Conservation (phyloP, 768 basidiomycete genomes). For the Cantharellus cinnabarinus region DNA sequence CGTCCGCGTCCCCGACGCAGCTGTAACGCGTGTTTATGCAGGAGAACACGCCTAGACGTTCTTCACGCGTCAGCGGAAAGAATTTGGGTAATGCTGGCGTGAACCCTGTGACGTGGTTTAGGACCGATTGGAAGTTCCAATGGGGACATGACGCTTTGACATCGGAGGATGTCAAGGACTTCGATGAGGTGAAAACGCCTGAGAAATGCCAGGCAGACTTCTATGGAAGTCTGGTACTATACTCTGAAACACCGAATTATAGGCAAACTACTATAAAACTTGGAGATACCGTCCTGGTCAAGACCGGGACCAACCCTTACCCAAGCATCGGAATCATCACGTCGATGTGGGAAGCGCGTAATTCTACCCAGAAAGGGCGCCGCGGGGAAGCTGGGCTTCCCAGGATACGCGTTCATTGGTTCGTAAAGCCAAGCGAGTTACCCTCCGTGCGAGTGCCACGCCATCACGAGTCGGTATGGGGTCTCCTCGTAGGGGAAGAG, state of each 20-base stretch:
- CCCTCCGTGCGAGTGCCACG: slow-evolving; percentile 38
- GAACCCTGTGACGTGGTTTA: not conserved
- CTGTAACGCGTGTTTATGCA: not conserved
- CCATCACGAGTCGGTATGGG: slow-evolving; percentile 35
- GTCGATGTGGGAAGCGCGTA: slow-evolving; percentile 41
- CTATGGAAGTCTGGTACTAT: not conserved
- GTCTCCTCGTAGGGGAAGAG: not conserved
- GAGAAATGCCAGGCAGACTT: not conserved
- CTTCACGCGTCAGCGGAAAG: not conserved
- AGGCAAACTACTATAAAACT: slow-evolving; percentile 12
- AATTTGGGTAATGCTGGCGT: not conserved
- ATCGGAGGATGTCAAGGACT: not conserved
- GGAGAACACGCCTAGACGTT: not conserved
- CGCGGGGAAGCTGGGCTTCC: slow-evolving; percentile 22
- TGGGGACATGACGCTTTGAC: not conserved
- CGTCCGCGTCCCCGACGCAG: no score
- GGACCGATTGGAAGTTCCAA: not conserved
- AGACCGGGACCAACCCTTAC: slow-evolving; percentile 21
- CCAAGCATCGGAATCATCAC: slow-evolving; percentile 52
- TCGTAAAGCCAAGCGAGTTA: slow-evolving; percentile 43
- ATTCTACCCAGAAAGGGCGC: slow-evolving; percentile 15
- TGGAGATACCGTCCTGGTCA: slow-evolving; percentile 49
- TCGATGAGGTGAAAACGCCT: not conserved
- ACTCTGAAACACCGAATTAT: not conserved
- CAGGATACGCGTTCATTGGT: slow-evolving; percentile 48